These are phyloP conservation scores for Jasminum sambac DNA, from an alignment of 257 asterid species.

Conservation along the genomic window DNA sequence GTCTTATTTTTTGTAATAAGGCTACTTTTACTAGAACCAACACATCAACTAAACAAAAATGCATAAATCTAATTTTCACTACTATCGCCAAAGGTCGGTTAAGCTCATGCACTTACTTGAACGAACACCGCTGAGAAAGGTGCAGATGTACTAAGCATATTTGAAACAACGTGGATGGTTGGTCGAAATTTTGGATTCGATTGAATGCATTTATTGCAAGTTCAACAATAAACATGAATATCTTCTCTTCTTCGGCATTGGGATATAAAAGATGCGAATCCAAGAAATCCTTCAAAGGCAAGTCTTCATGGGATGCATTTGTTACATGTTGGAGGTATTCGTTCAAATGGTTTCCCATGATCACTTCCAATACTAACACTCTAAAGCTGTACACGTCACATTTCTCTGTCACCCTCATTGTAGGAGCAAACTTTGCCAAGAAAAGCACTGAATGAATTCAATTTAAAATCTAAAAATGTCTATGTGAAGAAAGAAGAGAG, in stretches of 20 bases:
- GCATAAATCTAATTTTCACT: neutral
- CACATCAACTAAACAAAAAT: too few relatives aligned
- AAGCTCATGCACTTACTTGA: neutral
- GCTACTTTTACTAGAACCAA: neutral
- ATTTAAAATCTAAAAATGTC: too few relatives aligned
- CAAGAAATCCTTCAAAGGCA: neutral
- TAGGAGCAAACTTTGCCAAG: neutral
- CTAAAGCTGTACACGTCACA: neutral
- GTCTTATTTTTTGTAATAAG: too few relatives aligned
- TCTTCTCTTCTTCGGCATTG: neutral
- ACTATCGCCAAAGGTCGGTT: neutral
- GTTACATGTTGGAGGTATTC: neutral
- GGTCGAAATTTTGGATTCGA: neutral
- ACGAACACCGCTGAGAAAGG: neutral
- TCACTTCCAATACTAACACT: neutral
- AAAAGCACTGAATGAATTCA: neutral
- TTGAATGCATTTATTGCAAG: neutral
- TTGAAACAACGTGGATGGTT: neutral
- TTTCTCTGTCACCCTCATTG: neutral
- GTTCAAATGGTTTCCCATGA: slow-evolving; percentile 10
- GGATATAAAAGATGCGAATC: slow-evolving; percentile 14
- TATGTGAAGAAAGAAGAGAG: neutral
- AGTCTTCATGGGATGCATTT: neutral
- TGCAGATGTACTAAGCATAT: neutral
- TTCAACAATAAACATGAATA: neutral